These are phyloP conservation scores for Spathaspora boniae DNA, from an alignment of 805 yeast species.

Conservation along the genomic window DNA sequence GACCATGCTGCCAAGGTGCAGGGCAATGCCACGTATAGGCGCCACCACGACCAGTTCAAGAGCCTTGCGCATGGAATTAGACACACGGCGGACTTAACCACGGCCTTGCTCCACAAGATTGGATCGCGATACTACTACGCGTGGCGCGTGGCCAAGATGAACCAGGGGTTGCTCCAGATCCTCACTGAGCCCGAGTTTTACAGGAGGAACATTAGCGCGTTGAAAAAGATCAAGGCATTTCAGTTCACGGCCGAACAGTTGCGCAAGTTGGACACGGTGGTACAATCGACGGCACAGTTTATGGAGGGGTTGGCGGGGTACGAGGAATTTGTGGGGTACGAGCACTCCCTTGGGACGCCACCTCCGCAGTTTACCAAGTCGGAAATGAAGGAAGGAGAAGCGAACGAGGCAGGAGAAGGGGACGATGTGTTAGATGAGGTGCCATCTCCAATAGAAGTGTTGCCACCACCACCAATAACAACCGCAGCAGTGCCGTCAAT, in stretches of 20 bases:
- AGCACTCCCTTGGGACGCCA: not conserved
- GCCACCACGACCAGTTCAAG: constrained; percentile 6
- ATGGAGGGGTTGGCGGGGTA: constrained; percentile 6
- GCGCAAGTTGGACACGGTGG: constrained; percentile 7
- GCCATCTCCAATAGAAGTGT: too few species aligned
- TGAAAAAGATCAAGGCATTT: constrained; percentile 12
- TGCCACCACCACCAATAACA: too few species aligned
- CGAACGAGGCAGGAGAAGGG: not conserved
- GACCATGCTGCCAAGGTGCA: constrained; percentile 11
- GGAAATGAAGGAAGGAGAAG: not conserved
- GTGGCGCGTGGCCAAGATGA: constrained; percentile 61
- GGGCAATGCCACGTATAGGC: constrained; percentile 10
- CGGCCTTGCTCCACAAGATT: constrained; percentile 30
- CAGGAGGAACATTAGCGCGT: constrained; percentile 3
- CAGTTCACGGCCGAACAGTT: constrained; percentile 14
- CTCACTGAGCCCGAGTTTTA: constrained; percentile 5
- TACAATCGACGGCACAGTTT: constrained; percentile 2
- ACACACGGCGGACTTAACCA: constrained; percentile 11
- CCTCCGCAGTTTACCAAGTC: not conserved
- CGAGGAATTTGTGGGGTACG: constrained; percentile 7
- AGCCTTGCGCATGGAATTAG: constrained; percentile 9
- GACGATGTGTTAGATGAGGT: too few species aligned
- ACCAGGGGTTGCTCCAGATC: constrained; percentile 31
- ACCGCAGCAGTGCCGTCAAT: too few species aligned
- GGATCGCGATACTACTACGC: constrained; percentile 60